Base-by-base conservation (phyloP, 1,284 basidiomycete species). In the Irpex lacteus region DNA sequence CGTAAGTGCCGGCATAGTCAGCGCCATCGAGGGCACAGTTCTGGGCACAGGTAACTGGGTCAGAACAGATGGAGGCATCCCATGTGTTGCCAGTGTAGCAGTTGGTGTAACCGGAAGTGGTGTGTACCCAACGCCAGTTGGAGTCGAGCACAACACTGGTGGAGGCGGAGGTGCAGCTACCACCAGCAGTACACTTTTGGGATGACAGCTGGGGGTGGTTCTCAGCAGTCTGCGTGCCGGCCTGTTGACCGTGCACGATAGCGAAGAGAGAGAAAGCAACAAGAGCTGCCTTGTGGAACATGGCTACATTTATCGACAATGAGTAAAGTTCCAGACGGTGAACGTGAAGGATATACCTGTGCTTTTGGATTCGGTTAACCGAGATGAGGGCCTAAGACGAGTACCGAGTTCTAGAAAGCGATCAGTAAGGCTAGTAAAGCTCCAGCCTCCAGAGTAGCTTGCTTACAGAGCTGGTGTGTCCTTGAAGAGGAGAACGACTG, bases 11-110 rank as follows among this genome's bases (percentile, higher is more conserved):
- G 5, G 65, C 36, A 67, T 78, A 78, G 69, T 76, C 73, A 13
- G 76, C 77, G 61, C 77, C 77, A 67, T 78, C 78, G 64, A 78
- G 67, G 8, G 75, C 76, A 62, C 76, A 77, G 71, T 75, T 76
- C 26, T 77, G 73, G 32, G 72, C 64, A 71, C 83, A 76, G 58
- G 81, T 82, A 5, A 69, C 70, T 13, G 73, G 70, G 68, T 83
- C 80, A 32, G 84, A 79, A 71, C 85, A 86, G 59, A 84, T 70
- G 3, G 77, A 72, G 6, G 77, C 66, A 70, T 85, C 77, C 82
- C 82, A 84, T 8, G 73, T 71, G 76, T 84, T 83, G 26, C 84
- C 83, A 66, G 81, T 84, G 75, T 84, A 85, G 75, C 84, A 86
- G 76, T 85, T 85, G 65, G 80, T 81, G 71, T 71, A 79, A 60